Conservation (phyloP, 306 rosid genomes). For the Dalbergia oliveri region DNA sequence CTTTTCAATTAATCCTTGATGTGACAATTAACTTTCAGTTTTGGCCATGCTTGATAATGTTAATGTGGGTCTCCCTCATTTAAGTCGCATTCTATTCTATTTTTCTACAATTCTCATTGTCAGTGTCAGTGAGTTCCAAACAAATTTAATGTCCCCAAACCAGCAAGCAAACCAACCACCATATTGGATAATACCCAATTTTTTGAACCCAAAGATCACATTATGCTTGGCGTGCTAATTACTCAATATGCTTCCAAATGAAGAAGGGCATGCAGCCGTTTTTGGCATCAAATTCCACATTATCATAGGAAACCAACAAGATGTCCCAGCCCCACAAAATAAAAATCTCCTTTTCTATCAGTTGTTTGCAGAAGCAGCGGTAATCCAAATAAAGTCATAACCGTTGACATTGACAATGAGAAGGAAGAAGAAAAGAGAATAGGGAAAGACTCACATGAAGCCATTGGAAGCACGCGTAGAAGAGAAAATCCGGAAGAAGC, state of each 20-base stretch:
- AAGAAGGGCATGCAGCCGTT: not conserved
- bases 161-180: not conserved
- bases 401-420: not conserved
- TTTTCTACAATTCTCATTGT: not conserved
- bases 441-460: conserved; percentile 67
- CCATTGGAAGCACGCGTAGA: conserved; percentile 54
- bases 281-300: conserved; percentile 12
- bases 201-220: conserved; percentile 13
- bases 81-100: conserved; percentile 4
- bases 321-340: conserved; percentile 15
- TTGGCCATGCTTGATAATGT: conserved; percentile 1
- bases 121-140: not conserved
- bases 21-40: conserved; percentile 23
- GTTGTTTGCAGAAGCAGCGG: conserved; percentile 12
- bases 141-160: conserved; percentile 21
- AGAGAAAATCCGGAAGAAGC: conserved; percentile 1
- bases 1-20: not conserved
- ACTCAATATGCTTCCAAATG: not conserved
- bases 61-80: conserved; percentile 7
- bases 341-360: no score
- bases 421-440: not conserved
- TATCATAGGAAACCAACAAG: not conserved
- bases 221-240: not conserved
- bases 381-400: conserved; percentile 18
- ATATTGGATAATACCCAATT: not conserved